These are phyloP conservation scores for Trametopsis cervina DNA, from an alignment of 768 basidiomycete species.

Conservation along the genomic window DNA sequence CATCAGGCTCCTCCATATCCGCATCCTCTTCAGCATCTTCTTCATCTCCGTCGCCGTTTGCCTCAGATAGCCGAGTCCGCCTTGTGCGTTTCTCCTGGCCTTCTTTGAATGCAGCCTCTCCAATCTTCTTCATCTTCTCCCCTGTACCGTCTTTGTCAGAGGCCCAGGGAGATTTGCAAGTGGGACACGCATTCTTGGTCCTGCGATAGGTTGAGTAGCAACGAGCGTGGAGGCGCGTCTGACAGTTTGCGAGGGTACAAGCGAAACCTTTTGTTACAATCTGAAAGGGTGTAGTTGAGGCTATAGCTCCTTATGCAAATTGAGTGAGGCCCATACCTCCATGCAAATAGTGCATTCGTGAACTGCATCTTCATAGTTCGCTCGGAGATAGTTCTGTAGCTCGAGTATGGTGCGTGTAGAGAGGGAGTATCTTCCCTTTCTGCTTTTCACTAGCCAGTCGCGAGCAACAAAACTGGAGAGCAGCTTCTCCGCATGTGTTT, in stretches of 20 bases:
- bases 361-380: slow-evolving; percentile 63
- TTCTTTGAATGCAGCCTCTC: slow-evolving; percentile 60
- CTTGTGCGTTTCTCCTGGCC: slow-evolving; percentile 38
- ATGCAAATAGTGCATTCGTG: slow-evolving; percentile 69
- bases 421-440: slow-evolving; percentile 64
- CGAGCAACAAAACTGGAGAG: slow-evolving; percentile 78
- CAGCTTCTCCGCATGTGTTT: slow-evolving; percentile 66
- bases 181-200: slow-evolving; percentile 42
- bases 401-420: slow-evolving; percentile 72
- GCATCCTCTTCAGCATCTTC: slow-evolving; percentile 39
- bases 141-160: slow-evolving; percentile 32
- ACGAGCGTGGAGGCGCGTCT: slow-evolving; percentile 53
- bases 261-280: slow-evolving; percentile 62
- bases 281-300: slow-evolving; percentile 26
- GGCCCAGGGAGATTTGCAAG: slow-evolving; percentile 58
- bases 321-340: slow-evolving; percentile 41
- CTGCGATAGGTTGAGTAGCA: slow-evolving; percentile 52
- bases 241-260: slow-evolving; percentile 58
- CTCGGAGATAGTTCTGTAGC: slow-evolving; percentile 64
- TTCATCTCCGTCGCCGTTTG: slow-evolving; percentile 36
- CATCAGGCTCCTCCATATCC: slow-evolving; percentile 22
- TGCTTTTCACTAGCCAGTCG: slow-evolving; percentile 71
- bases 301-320: background rate
- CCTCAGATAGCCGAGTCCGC: slow-evolving; percentile 29
- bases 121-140: slow-evolving; percentile 43